A percentile compares a stretch with the other conserved stretches of the same genome.
Evolutionary conservation across 2,329 filamentous ascomycete species (phyloP).

Genomic region (Colletotrichum sp.): DNA sequence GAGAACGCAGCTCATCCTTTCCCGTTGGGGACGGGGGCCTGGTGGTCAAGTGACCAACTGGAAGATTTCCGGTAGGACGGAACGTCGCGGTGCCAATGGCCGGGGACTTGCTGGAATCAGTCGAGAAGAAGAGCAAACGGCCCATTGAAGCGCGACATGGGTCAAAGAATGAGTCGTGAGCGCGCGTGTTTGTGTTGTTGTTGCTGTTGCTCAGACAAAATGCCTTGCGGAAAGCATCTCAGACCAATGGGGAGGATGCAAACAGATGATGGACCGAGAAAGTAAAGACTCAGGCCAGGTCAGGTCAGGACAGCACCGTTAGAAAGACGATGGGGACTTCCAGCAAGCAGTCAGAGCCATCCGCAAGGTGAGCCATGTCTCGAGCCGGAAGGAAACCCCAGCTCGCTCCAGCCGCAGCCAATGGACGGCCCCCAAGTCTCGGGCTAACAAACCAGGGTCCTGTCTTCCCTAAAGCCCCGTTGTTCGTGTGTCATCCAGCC

Average conservation of each 20-base stretch:
- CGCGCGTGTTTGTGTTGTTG: neutral
- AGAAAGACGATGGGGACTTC: neutral
- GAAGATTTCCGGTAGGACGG: conserved; percentile 16
- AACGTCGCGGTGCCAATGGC: neutral
- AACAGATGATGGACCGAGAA: neutral
- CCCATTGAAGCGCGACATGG: neutral
- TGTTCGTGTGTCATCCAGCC: conserved; percentile 9
- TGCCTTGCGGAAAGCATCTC: neutral
- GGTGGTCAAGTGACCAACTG: conserved; percentile 18
- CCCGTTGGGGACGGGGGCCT: neutral
- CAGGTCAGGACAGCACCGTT: neutral
- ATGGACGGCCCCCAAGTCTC: neutral
- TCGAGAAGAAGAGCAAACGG: neutral
- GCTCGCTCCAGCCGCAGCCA: neutral
- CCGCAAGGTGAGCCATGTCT: conserved; percentile 2
- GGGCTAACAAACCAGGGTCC: neutral
- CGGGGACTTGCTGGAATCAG: neutral
- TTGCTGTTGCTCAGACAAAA: neutral
- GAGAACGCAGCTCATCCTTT: conserved; percentile 6
- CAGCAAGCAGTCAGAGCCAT: neutral
- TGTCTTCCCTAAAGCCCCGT: conserved; percentile 3
- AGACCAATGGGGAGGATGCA: neutral
- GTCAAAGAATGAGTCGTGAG: neutral
- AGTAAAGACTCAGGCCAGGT: neutral
- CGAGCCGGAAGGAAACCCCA: neutral